Evolutionary conservation across 768 basidiomycete species (phyloP), one percentile per base, ranked within the genome.

Genomic region (Grammothele lineata): DNA sequence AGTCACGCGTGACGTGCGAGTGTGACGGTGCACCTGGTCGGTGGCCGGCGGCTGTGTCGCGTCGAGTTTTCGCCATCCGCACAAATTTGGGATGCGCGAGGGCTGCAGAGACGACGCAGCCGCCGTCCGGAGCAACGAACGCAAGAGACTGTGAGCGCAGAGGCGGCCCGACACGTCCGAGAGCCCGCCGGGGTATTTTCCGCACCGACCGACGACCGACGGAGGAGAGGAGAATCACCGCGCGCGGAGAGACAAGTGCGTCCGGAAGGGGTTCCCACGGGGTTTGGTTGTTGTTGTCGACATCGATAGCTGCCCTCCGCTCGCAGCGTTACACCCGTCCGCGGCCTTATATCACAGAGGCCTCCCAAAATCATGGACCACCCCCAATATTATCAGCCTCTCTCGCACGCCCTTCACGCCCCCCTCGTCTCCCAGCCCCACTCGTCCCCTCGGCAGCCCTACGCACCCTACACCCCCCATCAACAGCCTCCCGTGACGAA

Each of bases 331-430:
- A 57, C 52, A 45, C 43, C 46, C 56, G 52, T 49, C 56, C 47
- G 46, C 45, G 48, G 53, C 45, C 48, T 53, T 55, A 49, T 51
- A 51, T 51, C 51, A 52, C 40, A 44, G 37, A 46, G 40, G 48
- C 42, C 43, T 41, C 40, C 36, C 56, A 57, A 62, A 59, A 58
- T 60, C 54, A 74, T 76, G 74, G 73, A 86, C 67, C 85, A 85
- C 63, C 83, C 84, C 45, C 85, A 87, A 62, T 83, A 89, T 68
- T 83, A 89, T 68, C 85, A 87, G 52, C 83, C 87, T 22, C 74
- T 89, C 57, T 89, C 86, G 45, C 83, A 87, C 70, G 87, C 87
- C 35, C 72, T 89, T 32, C 71, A 85, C 62, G 82, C 81, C 0
- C 83, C 78, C 37, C 43, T 64, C 40, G 56, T 57, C 22, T 56